phyloP scores from a whole-genome alignment of 1,284 basidiomycete species.

The Ganoderma boninense region DNA sequence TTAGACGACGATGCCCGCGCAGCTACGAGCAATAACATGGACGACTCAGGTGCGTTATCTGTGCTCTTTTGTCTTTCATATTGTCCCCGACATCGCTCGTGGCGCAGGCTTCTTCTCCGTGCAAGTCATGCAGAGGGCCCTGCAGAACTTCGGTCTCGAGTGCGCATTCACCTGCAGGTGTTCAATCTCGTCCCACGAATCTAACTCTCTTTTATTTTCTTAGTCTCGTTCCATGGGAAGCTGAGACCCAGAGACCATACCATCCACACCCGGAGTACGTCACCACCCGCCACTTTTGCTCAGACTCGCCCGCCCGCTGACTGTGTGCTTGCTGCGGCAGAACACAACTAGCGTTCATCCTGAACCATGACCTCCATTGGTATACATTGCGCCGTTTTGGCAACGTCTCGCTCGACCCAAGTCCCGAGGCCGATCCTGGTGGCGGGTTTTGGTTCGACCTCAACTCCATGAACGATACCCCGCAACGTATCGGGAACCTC shows the following conservation, averaged over 20 bases:
- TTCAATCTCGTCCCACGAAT: slow-evolving; percentile 1
- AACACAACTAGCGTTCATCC: slow-evolving; percentile 86
- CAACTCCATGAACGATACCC: slow-evolving; percentile 77
- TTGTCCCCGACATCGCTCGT: background rate
- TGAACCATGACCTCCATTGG: slow-evolving; percentile 66
- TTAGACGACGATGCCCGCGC: slow-evolving; percentile 48
- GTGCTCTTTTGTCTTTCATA: background rate
- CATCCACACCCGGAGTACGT: slow-evolving; percentile 5
- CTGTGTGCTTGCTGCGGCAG: slow-evolving; percentile 48
- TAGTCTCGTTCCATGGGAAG: slow-evolving; percentile 5
- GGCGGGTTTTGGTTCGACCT: slow-evolving; percentile 90
- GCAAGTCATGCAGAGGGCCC: slow-evolving; percentile 81
- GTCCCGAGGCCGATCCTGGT: slow-evolving; percentile 46
- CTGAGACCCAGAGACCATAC: slow-evolving; percentile 2
- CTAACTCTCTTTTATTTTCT: background rate
- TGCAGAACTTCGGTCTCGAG: slow-evolving; percentile 83
- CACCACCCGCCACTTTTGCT: slow-evolving; percentile 24
- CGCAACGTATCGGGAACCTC: slow-evolving; percentile 40
- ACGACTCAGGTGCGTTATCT: slow-evolving; percentile 75
- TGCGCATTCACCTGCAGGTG: slow-evolving; percentile 43
- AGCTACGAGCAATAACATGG: slow-evolving; percentile 81
- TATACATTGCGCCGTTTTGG: slow-evolving; percentile 7
- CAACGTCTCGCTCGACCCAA: slow-evolving; percentile 4
- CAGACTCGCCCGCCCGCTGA: background rate
- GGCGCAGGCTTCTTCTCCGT: slow-evolving; percentile 84